Percentiles rank a stretch among this genome's conserved stretches.
These are phyloP conservation scores for Podila minutissima DNA, from an alignment of 192 early-diverging fungal genomes.

Conservation along the genomic window DNA sequence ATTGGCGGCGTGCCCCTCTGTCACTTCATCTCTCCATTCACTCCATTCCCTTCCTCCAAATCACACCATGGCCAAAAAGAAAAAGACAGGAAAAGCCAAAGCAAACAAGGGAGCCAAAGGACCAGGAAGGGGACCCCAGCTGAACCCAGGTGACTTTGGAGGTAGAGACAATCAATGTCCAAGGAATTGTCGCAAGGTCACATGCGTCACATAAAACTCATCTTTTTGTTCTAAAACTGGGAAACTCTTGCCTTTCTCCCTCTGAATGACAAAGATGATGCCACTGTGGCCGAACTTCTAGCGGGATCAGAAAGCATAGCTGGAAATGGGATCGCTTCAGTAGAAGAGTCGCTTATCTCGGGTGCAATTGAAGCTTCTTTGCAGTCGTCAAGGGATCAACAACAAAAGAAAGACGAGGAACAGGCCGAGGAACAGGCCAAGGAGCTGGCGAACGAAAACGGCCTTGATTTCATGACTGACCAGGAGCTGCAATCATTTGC, in stretches of 20 bases:
- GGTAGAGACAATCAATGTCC: not conserved
- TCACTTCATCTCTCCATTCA: no score
- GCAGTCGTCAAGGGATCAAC: not conserved
- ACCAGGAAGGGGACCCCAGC: not conserved
- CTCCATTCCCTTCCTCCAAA: no score
- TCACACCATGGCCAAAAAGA: slow-evolving; percentile 37
- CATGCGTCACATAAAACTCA: no score
- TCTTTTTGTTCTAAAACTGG: not conserved
- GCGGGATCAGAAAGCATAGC: slow-evolving; percentile 6
- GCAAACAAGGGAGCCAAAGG: not conserved
- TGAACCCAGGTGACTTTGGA: not conserved
- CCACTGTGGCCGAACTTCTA: slow-evolving; percentile 10
- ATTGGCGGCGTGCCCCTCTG: not conserved
- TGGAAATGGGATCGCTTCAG: slow-evolving; percentile 1
- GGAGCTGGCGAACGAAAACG: not conserved
- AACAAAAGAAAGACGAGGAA: not conserved
- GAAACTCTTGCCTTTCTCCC: not conserved
- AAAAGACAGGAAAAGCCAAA: slow-evolving; percentile 16
- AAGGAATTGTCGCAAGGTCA: not conserved
- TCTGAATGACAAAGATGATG: slow-evolving; percentile 11
- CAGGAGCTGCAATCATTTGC: slow-evolving; percentile 6
- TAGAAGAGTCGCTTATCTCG: slow-evolving; percentile 21
- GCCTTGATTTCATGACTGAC: not conserved
- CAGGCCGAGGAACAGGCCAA: not conserved
- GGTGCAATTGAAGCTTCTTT: slow-evolving; percentile 23